These are phyloP conservation scores for Azolla pinnata DNA, from an alignment of 75 land plant genomes.

Conservation along the genomic window DNA sequence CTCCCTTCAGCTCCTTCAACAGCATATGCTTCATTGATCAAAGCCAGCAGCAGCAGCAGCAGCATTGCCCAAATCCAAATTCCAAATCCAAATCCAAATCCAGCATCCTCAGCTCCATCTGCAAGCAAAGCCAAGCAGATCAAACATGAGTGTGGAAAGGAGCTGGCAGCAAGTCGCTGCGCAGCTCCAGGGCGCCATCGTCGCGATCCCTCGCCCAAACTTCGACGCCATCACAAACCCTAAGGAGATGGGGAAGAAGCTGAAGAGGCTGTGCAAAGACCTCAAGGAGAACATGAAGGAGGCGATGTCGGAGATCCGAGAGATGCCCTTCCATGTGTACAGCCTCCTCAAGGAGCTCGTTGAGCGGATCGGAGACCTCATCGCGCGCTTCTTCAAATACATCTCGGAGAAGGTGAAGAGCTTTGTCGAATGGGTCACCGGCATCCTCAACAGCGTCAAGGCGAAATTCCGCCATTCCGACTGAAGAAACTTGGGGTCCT, in stretches of 20 bases:
- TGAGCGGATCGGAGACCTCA: neutral
- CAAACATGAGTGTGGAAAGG: neutral
- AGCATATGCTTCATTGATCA: too few species aligned
- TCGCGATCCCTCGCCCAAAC: neutral
- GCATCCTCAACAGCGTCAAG: neutral
- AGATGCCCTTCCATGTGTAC: neutral
- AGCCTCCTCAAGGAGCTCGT: neutral
- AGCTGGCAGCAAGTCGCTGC: neutral
- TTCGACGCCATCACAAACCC: slow-evolving; percentile 3
- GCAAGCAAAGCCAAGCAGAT: too few species aligned
- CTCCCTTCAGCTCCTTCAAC: too few species aligned
- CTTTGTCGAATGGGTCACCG: neutral
- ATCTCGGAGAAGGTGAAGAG: slow-evolving; percentile 4
- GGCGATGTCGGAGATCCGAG: neutral
- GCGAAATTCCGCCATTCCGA: neutral
- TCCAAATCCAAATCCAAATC: too few species aligned
- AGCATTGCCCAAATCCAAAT: too few species aligned
- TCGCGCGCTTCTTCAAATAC: slow-evolving; percentile 3
- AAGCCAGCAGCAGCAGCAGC: too few species aligned
- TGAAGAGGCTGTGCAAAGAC: neutral
- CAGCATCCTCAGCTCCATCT: too few species aligned
- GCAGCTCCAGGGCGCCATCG: slow-evolving; percentile 1
- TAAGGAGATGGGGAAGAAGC: neutral
- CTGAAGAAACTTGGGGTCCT: neutral
- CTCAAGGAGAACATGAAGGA: slow-evolving; percentile 3